Evolutionary conservation across 805 yeast species (phyloP), one percentile per base, ranked within the genome.

Genomic region (Hanseniaspora valbyensis): DNA sequence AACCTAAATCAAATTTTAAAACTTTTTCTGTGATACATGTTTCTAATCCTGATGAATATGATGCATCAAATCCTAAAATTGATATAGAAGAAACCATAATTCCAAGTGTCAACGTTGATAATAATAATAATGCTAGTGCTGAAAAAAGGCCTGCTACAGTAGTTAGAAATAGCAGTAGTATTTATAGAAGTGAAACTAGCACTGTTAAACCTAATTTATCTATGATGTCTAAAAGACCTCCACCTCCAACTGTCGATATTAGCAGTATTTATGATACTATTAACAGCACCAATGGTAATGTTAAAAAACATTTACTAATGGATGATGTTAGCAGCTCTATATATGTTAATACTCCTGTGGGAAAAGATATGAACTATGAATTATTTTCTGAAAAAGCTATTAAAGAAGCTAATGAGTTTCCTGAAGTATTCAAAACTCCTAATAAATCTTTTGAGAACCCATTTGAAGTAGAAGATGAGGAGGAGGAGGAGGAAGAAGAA

Each of bases 191-290:
- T 7, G 7, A 22, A 14, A 22, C 6, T 21, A 29, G 24, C 32
- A 8, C 36, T 32, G 13, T 44, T 24, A 40, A 26, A n/a, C 40
- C 51, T 25, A 33, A 21, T 19, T 22, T 21, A 5, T 40, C 51
- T 3, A n/a, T 40, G 8, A 28, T 30, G 6, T 28, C 42, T 7
- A 56, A 57, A 28, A 54, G 60, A 33, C 59, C 56, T 9, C 62
- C 62, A 2, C 62, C 62, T 10, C 61, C 61, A 6, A 52, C 56
- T 4, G 30, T 59, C 12, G 59, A 59, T 34, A 54, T 59, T 46
- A 56, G 53, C 19, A 40, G 44, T 4, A 43, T 58, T 21, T 39
- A 42, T 29, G 30, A 49, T 8, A 37, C 29, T 1, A 45, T 39
- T 13, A 26, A 45, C 4, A 45, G 39, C 14, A 42, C 38, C 12